These are phyloP conservation scores for Musa acuminata DNA, from an alignment of 176 grass and related monocot species.

Conservation along the genomic window DNA sequence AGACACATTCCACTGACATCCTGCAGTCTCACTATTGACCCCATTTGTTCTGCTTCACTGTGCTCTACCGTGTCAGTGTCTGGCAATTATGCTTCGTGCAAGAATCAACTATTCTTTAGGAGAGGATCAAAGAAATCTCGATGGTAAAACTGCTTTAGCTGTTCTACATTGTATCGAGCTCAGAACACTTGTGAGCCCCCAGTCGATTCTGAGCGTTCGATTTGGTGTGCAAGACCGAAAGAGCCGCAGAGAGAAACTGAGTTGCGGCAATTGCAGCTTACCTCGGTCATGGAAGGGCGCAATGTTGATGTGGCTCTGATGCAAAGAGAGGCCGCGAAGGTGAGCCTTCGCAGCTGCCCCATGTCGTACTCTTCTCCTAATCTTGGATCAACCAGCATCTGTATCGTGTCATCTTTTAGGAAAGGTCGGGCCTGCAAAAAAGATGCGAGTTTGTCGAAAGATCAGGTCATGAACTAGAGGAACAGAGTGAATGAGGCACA, in stretches of 20 bases:
- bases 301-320: slow-evolving; percentile 8
- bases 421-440: slow-evolving; percentile 7
- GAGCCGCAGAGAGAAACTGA: neutral
- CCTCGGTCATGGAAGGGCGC: slow-evolving; percentile 17
- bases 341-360: slow-evolving; percentile 7
- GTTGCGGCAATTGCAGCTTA: neutral
- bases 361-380: slow-evolving; percentile 8
- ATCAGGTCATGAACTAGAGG: neutral
- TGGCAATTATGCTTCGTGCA: neutral
- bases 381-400: slow-evolving; percentile 7
- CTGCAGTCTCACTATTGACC: neutral
- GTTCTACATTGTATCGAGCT: no score
- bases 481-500: neutral
- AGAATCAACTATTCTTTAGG: neutral
- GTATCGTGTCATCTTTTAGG: neutral
- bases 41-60: neutral
- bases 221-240: neutral
- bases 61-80: neutral
- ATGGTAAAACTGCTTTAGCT: neutral
- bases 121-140: neutral
- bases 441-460: no score
- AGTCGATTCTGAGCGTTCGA: no score
- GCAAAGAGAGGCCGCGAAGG: slow-evolving; percentile 12
- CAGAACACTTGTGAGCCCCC: no score
- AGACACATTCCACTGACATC: neutral